Base-by-base conservation (phyloP, 371 early-diverging fungal genomes). In the Gilbertella persicaria region DNA sequence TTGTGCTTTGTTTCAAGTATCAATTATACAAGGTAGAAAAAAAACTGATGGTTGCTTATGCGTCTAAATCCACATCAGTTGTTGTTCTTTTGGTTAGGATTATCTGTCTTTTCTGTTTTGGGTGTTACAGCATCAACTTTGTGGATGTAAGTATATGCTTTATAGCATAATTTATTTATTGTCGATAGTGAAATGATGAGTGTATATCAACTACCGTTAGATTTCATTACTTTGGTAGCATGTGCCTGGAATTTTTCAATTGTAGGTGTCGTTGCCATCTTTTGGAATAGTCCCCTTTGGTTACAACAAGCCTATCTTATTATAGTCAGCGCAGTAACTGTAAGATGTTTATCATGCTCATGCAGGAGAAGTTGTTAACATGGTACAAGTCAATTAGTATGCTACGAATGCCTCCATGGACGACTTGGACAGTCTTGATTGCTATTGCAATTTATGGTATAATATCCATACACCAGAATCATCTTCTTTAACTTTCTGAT, bases 211-310 rank as follows among this genome's bases (percentile, higher is more conserved):
- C 8, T 50, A 20, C 56, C 64, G 10, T 29, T 64, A 16, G 64
- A 64, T 30, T 64, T 40, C 21, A n/a, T 60, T 1, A 65, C 61
- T 3, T 39, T 65, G 33, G 3, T 39, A 0, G 24, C 51, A 13
- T 55, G 55, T 37, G 49, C 45, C 17, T 65, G 61, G 57, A 65
- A 65, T 23, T 41, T 61, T 29, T 42, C 61, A 2, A 29, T 60
- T 35, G 61, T 56, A 17, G 65, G 60, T 6, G 25, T 61, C 3
- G 46, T 53, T 6, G 61, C 65, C 8, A 46, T 65, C 2, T 65
- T 65, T 28, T 60, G 60, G 60, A 35, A 57, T 7, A 56, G 57
- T 25, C 61, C 65, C 10, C 42, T 65, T 25, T 60, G 61, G 61
- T n/a, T 65, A 20, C 61, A 65, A 16, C 65, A 65, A 33, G 40